Conservation (phyloP, 2,329 filamentous ascomycete species). For the Apiospora phragmitis region DNA sequence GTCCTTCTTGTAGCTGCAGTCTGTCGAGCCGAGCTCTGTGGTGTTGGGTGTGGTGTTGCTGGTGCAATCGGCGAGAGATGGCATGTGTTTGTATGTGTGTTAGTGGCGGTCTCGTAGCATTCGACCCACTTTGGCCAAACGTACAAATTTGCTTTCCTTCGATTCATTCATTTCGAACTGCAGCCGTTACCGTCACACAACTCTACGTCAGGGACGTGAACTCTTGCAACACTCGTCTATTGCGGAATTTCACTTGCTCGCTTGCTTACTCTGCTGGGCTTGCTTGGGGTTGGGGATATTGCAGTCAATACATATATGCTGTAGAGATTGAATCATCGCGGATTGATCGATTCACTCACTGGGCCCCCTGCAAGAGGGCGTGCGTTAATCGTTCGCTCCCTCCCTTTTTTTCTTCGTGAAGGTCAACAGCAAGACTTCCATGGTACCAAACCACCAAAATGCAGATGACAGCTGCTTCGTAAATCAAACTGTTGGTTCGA, state of each 20-base stretch:
- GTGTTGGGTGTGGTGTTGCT: not conserved
- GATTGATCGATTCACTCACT: not conserved
- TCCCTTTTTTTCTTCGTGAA: not conserved
- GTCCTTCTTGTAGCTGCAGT: not conserved
- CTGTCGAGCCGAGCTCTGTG: not conserved
- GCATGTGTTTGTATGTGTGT: not conserved
- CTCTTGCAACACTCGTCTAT: not conserved
- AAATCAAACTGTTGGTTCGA: conserved; percentile 19
- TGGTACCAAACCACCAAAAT: conserved; percentile 4
- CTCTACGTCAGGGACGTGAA: not conserved
- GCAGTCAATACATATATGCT: not conserved
- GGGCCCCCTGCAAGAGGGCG: not conserved
- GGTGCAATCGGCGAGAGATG: not conserved
- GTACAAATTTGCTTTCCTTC: not conserved
- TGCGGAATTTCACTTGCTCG: not conserved
- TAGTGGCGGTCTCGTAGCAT: not conserved
- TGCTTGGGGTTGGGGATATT: not conserved
- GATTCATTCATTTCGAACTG: not conserved
- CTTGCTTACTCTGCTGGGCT: not conserved
- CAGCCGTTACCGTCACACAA: not conserved
- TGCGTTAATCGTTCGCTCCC: not conserved
- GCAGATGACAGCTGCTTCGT: conserved; percentile 20
- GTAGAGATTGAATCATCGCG: not conserved
- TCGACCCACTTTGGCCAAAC: not conserved
- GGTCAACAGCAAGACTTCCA: not conserved